Evolutionary conservation across 768 basidiomycete species (phyloP), one percentile per base, ranked within the genome.

Genomic region (Coprinopsis sp.): DNA sequence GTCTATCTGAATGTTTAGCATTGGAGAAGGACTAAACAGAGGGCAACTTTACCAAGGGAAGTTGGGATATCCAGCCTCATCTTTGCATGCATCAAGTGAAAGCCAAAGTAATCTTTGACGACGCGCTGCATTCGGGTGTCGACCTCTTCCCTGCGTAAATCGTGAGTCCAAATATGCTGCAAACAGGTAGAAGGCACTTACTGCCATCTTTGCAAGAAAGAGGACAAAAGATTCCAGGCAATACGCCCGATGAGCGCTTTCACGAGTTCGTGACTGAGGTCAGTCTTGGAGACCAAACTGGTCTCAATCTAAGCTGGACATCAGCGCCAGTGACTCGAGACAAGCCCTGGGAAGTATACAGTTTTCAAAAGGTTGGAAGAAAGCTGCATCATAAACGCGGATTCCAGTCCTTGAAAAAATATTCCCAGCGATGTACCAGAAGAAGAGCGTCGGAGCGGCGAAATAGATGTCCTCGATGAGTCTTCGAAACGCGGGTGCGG

Each of bases 341-440:
- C n/a, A n/a, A n/a, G n/a, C n/a, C n/a, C n/a, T n/a, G n/a, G n/a
- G n/a, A n/a, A n/a, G n/a, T n/a, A n/a, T n/a, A n/a, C n/a, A n/a
- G n/a, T n/a, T n/a, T n/a, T 36, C 10, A 64, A 50, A 12, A 64
- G 31, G 7, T 36, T 33, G 16, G 56, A 56, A 2, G 59, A 59
- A 11, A 66, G 43, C 37, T 63, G 52, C 51, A 61, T 53, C 37
- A 60, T 2, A 67, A 67, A 37, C 3, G 61, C 59, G 4, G 55
- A 43, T 38, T 63, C 58, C 1, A 61, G 22, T 0, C 61, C 54
- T 6, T 25, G 27, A 59, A 61, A 67, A 3, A 62, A 50, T 14
- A 59, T 51, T 10, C 51, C 54, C 5, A 62, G 22, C 7, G n/a
- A 59, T 2, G 24, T 52, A 60, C 7, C 59, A n/a, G 16, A 51